Evolutionary conservation across 2,329 filamentous ascomycete genomes (phyloP), one percentile per base, ranked within the genome.

Genomic region (Ophiostoma himal-ulmi): DNA sequence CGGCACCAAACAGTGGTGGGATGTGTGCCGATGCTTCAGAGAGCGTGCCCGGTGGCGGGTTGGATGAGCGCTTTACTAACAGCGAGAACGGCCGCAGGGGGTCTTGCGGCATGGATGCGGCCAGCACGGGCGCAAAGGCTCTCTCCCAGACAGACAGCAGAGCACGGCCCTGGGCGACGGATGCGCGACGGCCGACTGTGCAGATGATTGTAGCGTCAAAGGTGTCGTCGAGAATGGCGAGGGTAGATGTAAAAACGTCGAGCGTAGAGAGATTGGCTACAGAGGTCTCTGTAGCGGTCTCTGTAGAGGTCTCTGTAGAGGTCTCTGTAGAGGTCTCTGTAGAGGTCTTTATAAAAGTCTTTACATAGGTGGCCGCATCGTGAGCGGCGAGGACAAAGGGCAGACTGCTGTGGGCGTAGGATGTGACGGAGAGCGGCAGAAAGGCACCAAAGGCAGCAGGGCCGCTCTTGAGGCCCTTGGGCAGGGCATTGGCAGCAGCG

Each of bases 131-230:
- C 26, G 81, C 82, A 74, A 92, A 88, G 22, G 89, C 90, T 70
- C 89, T 83, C 77, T 94, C 91, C 91, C 91, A 95, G 39, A 95
- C 86, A 6, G 85, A 84, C 10, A 94, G 82, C 71, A 95, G 80
- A 4, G 92, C 92, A 70, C 91, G 82, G 10, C 92, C 92, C 79
- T 95, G 92, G 0, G 90, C 88, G 67, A 91, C 84, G 73, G 89
- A 92, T 0, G 92, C 91, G 22, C 92, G 85, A 0, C 91, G 84
- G 14, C 89, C 91, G 17, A 95, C 92, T n/a, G 90, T 88, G 79
- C 92, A 95, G 64, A 91, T 84, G 10, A 91, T 89, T 37, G 87
- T 86, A 10, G 92, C 91, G 78, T 95, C 92, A 67, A 92, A 86
- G 74, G 85, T 83, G 80, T 95, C 92, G 80, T 94, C 92, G 6